Conservation (phyloP, 73 alveolate species). For the Paraurostyla sp. region DNA sequence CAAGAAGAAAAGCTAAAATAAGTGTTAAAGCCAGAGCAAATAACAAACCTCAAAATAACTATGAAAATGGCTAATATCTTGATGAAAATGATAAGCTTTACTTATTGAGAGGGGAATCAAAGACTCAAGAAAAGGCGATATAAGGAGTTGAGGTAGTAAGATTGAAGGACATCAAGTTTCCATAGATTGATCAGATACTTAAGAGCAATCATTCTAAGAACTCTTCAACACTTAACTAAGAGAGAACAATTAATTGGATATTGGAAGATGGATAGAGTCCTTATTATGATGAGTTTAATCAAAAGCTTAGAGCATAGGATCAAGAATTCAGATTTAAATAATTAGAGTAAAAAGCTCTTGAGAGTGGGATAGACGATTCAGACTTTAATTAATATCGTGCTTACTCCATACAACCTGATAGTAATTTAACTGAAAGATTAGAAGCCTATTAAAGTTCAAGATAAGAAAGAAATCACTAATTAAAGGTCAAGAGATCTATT, state of each 20-base stretch:
- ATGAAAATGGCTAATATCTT: neutral
- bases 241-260: no score
- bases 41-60: neutral
- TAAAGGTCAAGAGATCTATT: neutral
- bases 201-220: no score
- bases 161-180: neutral
- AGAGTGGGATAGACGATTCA: no score
- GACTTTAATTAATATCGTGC: neutral
- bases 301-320: no score
- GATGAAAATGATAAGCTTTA: neutral
- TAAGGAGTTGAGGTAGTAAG: neutral
- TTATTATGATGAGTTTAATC: no score
- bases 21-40: neutral
- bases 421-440: neutral
- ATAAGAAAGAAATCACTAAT: neutral
- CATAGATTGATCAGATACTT: slow-evolving; percentile 2
- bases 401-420: neutral
- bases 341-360: no score
- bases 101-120: neutral
- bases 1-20: neutral
- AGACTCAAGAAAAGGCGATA: neutral
- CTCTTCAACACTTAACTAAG: no score
- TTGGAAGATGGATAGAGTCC: no score
- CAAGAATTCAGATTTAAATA: no score
- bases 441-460: neutral